Conservation (phyloP, 495 filamentous ascomycete genomes). For the Neurospora africana region DNA sequence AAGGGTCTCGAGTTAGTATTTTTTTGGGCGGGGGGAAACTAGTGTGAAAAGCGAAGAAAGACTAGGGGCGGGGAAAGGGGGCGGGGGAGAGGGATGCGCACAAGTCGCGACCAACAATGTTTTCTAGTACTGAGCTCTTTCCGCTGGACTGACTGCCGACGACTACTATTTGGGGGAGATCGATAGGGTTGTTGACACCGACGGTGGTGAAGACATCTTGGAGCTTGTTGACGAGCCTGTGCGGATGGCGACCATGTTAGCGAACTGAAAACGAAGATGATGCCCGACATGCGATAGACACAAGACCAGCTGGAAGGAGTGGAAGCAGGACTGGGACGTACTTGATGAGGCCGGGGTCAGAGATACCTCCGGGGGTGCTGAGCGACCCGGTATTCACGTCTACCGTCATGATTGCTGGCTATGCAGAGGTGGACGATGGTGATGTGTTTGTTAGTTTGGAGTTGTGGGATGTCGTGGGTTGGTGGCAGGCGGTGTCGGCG, state of each 20-base stretch:
- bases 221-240: conserved; percentile 93
- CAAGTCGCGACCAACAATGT: conserved; percentile 99
- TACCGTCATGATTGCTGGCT: conserved; percentile 16
- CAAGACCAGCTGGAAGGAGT: neutral
- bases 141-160: conserved; percentile 98
- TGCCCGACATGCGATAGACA: conserved; percentile 10
- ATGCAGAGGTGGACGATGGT: conserved; percentile 1
- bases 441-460: neutral
- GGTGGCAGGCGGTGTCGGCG: neutral
- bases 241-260: conserved; percentile 14
- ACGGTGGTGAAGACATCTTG: conserved; percentile 99
- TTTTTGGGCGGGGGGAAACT: neutral
- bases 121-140: conserved; percentile 99
- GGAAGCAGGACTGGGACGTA: conserved; percentile 16
- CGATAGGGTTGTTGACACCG: conserved; percentile 97
- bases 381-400: conserved; percentile 23
- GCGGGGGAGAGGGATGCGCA: conserved; percentile 36
- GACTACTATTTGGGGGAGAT: conserved; percentile 96
- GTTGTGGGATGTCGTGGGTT: neutral
- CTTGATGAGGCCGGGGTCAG: conserved; percentile 51
- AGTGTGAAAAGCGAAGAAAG: conserved; percentile 1
- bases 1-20: conserved; percentile 5
- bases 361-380: conserved; percentile 41
- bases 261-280: conserved; percentile 11
- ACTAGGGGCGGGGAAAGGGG: conserved; percentile 2